phyloP scores from a whole-genome alignment of 306 rosid genomes.

The Medicago lupulina region DNA sequence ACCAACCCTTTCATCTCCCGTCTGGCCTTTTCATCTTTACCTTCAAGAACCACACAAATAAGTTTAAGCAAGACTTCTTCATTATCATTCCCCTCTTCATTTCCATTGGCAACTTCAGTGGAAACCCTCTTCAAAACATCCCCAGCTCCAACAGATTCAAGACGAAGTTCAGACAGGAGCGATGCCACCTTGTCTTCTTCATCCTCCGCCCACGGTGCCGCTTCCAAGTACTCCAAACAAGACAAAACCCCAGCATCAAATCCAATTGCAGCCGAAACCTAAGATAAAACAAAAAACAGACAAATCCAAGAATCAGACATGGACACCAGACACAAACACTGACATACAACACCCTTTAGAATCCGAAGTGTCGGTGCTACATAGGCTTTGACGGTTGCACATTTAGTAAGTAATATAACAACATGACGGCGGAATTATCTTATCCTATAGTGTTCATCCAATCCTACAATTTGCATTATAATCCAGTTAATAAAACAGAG shows the following conservation, averaged over 20 bases:
- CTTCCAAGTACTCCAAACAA: constrained; percentile 97
- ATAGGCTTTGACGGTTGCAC: not conserved
- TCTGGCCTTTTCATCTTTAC: constrained; percentile 97
- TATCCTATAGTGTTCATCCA: constrained; percentile 42
- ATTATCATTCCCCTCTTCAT: constrained; percentile 76
- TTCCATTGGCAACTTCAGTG: constrained; percentile 63
- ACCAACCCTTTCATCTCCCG: constrained; percentile 95
- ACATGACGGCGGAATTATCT: not conserved
- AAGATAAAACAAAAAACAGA: constrained; percentile 32
- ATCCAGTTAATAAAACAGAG: constrained; percentile 30
- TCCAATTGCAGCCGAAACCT: constrained; percentile 97
- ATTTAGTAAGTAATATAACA: not conserved
- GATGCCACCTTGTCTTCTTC: constrained; percentile 99
- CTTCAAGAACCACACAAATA: constrained; percentile 93
- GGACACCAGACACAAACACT: not conserved
- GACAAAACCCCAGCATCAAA: constrained; percentile 93
- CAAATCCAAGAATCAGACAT: constrained; percentile 21
- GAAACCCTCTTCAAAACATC: constrained; percentile 96
- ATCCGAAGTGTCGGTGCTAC: not conserved
- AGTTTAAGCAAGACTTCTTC: constrained; percentile 92
- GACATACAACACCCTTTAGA: not conserved
- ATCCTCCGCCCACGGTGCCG: constrained; percentile 98
- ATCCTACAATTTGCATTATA: constrained; percentile 20
- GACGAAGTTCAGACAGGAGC: constrained; percentile 83
- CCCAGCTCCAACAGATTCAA: constrained; percentile 86